Evolutionary conservation across 768 basidiomycete genomes (phyloP).

Genomic region (Leccinum olivaceopallidum): DNA sequence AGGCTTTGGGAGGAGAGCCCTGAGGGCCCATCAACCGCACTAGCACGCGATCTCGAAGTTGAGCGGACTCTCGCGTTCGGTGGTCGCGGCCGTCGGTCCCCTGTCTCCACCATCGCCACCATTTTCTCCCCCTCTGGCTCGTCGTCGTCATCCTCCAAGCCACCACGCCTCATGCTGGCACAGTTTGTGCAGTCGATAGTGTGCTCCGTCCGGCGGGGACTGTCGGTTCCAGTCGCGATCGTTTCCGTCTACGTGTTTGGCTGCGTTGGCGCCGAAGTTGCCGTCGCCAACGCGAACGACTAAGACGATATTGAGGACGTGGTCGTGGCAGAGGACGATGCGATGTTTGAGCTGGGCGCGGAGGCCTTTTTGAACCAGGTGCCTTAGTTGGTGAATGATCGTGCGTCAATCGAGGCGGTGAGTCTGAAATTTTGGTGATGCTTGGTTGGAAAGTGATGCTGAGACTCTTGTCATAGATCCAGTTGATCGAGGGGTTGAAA

Average conservation of each 20-base stretch:
- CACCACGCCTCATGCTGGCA: background rate
- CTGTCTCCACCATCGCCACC: background rate
- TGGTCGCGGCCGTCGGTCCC: background rate
- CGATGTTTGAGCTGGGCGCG: slow-evolving; percentile 13
- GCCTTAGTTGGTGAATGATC: background rate
- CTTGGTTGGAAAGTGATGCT: background rate
- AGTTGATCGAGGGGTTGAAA: background rate
- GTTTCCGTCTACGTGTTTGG: background rate
- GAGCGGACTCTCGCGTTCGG: background rate
- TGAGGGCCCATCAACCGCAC: background rate
- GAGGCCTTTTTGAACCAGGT: slow-evolving; percentile 14
- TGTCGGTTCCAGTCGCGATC: background rate
- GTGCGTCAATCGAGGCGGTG: background rate
- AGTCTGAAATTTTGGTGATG: background rate
- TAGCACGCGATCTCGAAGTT: background rate
- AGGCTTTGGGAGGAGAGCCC: background rate
- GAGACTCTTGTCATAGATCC: background rate
- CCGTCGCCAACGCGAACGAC: background rate
- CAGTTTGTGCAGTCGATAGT: background rate
- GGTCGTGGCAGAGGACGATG: background rate
- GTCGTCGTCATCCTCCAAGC: background rate
- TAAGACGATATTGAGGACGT: background rate
- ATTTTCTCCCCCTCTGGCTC: background rate
- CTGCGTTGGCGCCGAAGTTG: background rate
- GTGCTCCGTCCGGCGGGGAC: background rate